A percentile compares a stretch with the other conserved stretches of the same genome.
Evolutionary conservation across 2,329 filamentous ascomycete genomes (phyloP).

Genomic region (Aspergillus bombycis): DNA sequence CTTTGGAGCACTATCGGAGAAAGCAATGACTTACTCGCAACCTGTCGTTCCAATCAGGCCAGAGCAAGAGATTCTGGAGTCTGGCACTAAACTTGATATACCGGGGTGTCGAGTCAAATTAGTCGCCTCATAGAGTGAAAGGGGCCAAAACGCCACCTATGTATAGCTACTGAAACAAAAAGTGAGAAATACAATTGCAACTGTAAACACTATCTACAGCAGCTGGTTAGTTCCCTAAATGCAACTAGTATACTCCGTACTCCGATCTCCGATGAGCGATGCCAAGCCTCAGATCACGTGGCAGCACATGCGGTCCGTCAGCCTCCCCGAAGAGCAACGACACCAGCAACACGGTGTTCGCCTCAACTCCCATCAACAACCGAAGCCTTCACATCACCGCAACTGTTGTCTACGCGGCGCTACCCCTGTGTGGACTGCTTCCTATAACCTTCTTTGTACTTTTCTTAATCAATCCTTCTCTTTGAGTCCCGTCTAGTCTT

Average conservation of each 20-base stretch:
- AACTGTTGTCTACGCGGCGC: constrained; percentile 29
- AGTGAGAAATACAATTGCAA: background rate
- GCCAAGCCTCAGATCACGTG: constrained; percentile 39
- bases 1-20: constrained; percentile 46
- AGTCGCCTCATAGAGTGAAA: constrained; percentile 11
- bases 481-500: constrained; percentile 20
- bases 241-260: background rate
- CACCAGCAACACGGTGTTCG: constrained; percentile 36
- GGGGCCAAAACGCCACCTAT: background rate
- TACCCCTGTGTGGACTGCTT: constrained; percentile 23
- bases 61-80: constrained; percentile 14
- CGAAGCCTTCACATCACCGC: constrained; percentile 34
- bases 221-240: background rate
- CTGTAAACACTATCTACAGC: background rate
- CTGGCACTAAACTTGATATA: constrained; percentile 39
- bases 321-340: constrained; percentile 29
- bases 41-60: constrained; percentile 18
- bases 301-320: constrained; percentile 26
- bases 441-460: constrained; percentile 21
- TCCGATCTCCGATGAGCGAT: constrained; percentile 10
- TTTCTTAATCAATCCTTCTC: constrained; percentile 16
- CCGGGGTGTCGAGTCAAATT: constrained; percentile 35
- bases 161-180: background rate
- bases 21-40: constrained; percentile 39
- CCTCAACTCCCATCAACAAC: constrained; percentile 36